Base-by-base conservation (phyloP, 108 stramenopile genomes). In the Nitzschia palea region DNA sequence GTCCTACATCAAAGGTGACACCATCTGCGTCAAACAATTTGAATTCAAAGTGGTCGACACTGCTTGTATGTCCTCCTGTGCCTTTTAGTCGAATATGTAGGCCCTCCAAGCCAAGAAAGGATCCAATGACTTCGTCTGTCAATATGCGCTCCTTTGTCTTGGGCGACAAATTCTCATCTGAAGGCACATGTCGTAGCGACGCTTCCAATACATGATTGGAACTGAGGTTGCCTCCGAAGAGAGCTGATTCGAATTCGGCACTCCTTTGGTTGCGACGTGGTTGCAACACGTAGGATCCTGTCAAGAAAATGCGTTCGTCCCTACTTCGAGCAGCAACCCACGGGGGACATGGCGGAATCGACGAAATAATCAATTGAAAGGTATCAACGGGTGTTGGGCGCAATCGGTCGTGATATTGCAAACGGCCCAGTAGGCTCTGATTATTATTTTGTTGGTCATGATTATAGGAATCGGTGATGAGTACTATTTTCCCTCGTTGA, bases 101-200 rank as follows among this genome's bases (percentile, higher is more conserved):
- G 14, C 93, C 89, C 52, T 94, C 90, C 37, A 88, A 69, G 22
- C 93, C 93, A 68, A 94, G 74, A 71, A 91, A 85, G 6, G 93
- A 82, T 26, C 89, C 89, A 20, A 94, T 72, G 10, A 94, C 56
- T 48, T 91, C 93, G 59, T 91, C 86, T 6, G 91, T 43, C 18
- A 94, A 50, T 43, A 94, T 76, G 20, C 53, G 33, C 31, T 76
- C 90, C 85, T 80, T 94, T 75, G 30, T 61, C 43, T 65, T 75
- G 68, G 42, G 73, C 48, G 43, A 70, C 32, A 45, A 71, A 44
- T 35, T 42, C 12, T 52, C 69, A 4, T 70, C 48, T 22, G 36
- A 31, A 3, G 67, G 64, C 23, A 85, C 36, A 6, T 48, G 26
- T 14, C 45, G 65, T 43, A 4, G 33, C 8, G 65, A 15, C 18